Evolutionary conservation across 192 early-diverging fungal genomes (phyloP).

Genomic region (Linnemannia hyalina): DNA sequence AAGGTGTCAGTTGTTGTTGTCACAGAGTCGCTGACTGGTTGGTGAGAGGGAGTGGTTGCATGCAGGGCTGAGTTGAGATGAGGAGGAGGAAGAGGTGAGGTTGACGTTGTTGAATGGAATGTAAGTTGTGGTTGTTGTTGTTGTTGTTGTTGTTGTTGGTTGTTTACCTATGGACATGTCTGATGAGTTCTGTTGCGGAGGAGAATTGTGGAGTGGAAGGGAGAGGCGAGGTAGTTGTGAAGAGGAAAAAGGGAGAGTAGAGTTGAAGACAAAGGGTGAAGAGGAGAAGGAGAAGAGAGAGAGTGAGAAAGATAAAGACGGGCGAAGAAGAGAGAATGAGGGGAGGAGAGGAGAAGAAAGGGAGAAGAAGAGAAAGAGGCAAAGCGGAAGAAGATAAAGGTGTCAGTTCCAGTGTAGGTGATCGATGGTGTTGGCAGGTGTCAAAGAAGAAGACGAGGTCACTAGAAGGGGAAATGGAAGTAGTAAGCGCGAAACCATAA

Average conservation of each 20-base stretch:
- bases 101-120: background rate
- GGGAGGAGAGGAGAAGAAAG: background rate
- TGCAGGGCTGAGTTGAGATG: background rate
- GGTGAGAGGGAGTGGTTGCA: background rate
- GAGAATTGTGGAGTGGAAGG: background rate
- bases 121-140: background rate
- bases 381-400: background rate
- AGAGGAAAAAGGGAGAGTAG: background rate
- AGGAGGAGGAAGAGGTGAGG: background rate
- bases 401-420: background rate
- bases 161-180: slow-evolving; percentile 10
- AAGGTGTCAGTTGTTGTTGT: background rate
- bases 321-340: background rate
- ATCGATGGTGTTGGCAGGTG: background rate
- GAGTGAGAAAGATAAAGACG: background rate
- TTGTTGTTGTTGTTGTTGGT: background rate
- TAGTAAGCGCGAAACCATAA: background rate
- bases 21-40: background rate
- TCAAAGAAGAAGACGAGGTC: background rate
- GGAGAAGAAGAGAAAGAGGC: background rate
- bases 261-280: background rate
- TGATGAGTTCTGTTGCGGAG: background rate
- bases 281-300: background rate
- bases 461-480: background rate
- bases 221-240: background rate